Conservation (phyloP, 805 yeast genomes). For the Millerozyma acaciae region DNA sequence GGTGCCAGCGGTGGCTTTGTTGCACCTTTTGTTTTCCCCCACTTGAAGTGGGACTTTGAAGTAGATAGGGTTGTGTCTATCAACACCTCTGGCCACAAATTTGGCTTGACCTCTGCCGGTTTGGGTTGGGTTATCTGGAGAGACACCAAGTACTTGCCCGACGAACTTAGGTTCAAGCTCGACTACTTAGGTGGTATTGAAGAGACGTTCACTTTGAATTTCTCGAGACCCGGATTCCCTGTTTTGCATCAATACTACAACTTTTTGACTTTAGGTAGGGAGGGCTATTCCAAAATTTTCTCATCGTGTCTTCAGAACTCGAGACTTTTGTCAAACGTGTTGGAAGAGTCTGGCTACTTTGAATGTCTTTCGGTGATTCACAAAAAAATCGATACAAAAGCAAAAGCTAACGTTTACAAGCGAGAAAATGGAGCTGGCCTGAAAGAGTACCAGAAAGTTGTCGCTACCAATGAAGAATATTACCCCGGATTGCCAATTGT, state of each 20-base stretch:
- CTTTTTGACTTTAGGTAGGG: constrained; percentile 63
- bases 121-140: constrained; percentile 91
- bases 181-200: constrained; percentile 86
- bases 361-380: constrained; percentile 78
- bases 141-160: constrained; percentile 59
- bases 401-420: constrained; percentile 15
- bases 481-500: constrained; percentile 86
- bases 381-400: constrained; percentile 39
- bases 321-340: constrained; percentile 56
- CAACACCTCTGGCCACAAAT: constrained; percentile 90
- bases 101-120: constrained; percentile 87
- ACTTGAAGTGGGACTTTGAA: constrained; percentile 79
- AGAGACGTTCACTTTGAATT: constrained; percentile 81
- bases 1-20: constrained; percentile 91
- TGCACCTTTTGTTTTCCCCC: constrained; percentile 79
- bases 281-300: constrained; percentile 67
- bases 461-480: constrained; percentile 43
- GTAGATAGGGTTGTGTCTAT: constrained; percentile 75
- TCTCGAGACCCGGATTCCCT: constrained; percentile 90
- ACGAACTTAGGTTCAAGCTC: constrained; percentile 69
- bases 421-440: constrained; percentile 11
- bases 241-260: constrained; percentile 85
- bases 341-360: constrained; percentile 63
- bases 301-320: constrained; percentile 67
- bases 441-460: too few relatives aligned